Evolutionary conservation across 768 basidiomycete genomes (phyloP), one percentile per base, ranked within the genome.

Genomic region (Auricularia cornea): DNA sequence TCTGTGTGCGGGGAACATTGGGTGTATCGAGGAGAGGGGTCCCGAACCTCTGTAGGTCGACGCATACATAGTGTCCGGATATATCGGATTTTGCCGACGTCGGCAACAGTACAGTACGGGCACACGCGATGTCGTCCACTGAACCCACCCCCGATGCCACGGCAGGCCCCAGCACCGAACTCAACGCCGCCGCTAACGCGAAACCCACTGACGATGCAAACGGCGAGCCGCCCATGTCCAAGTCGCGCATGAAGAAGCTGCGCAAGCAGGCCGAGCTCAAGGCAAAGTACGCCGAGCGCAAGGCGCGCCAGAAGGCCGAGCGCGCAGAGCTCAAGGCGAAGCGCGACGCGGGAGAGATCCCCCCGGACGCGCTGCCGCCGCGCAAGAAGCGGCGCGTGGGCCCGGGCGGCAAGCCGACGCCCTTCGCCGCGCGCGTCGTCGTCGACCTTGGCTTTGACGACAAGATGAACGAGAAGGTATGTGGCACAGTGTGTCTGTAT

Each of bases 361-460:
- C 59, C n/a, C 29, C 52, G 8, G 61, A 44, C 26, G 64, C 54
- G 54, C 54, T 57, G 75, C 84, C 59, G 79, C 81, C 59, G 80
- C 80, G 40, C 76, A 73, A 1, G 76, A 79, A n/a, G 76, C 76
- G 28, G 70, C 73, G n/a, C 73, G 74, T 56, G 72, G 75, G 57
- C 76, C 70, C 64, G 75, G 70, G 33, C 73, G 32, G 63, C 65
- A 62, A 38, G 65, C 70, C 62, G 70, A 75, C 63, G 62, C 67
- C 75, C 54, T 87, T 84, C 67, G 80, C 83, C 5, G 91, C 89
- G 26, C 81, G 80, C 64, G 81, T 94, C 3, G 84, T 92, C 35
- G 73, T 98, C 23, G 97, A 99, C 76, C 80, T 98, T 20, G 92
- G 87, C 10, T 98, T 97, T 72, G 95, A 98, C 72, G 84, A 94